Conservation (phyloP, 331 rosid genomes). For the Malus hybrid region DNA sequence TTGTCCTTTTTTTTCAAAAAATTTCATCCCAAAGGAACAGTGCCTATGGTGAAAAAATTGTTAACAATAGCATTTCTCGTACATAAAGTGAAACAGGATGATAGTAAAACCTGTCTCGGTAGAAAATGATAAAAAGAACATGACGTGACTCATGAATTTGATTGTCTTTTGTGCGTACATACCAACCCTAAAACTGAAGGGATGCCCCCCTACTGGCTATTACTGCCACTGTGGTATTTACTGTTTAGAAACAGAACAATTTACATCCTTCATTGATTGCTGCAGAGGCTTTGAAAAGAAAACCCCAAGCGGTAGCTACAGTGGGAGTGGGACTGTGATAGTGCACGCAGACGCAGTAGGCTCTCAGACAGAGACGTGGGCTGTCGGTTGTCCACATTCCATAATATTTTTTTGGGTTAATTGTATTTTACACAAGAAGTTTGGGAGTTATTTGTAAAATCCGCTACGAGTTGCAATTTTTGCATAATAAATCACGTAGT, state of each 20-base stretch:
- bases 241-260: too few relatives aligned
- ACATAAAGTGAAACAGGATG: neutral
- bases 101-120: neutral
- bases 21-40: too few relatives aligned
- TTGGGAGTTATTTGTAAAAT: too few relatives aligned
- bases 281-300: neutral
- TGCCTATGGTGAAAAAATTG: neutral
- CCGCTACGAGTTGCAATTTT: too few relatives aligned
- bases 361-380: conserved; percentile 9
- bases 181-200: too few relatives aligned
- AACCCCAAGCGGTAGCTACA: neutral
- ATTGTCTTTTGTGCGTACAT: too few relatives aligned
- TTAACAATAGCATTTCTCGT: neutral
- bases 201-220: too few relatives aligned
- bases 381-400: conserved; percentile 15
- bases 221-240: too few relatives aligned
- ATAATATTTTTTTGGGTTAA: neutral
- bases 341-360: neutral
- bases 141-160: too few relatives aligned
- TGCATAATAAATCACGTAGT: too few relatives aligned
- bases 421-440: too few relatives aligned
- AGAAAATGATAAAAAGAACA: neutral
- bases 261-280: neutral
- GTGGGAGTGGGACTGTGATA: neutral
- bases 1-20: too few relatives aligned